Conservation (phyloP, 139 green algal species). For the Deuterostichococcus epilithicus region DNA sequence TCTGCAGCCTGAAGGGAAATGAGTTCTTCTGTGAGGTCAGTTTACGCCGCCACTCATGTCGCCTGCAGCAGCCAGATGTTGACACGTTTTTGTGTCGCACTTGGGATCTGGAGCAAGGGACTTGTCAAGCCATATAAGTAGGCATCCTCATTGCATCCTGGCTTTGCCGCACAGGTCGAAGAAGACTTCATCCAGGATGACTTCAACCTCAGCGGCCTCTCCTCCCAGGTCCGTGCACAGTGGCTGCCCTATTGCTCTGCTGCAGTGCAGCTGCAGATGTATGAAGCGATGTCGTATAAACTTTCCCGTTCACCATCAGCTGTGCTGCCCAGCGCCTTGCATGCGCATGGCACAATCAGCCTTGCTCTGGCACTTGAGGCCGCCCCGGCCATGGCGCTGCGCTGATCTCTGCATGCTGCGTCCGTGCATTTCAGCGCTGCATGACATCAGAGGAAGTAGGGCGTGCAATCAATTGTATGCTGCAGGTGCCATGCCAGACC, state of each 20-base stretch:
- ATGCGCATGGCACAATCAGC: background rate
- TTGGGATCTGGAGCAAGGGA: background rate
- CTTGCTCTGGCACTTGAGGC: too few species aligned
- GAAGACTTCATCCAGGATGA: conserved; percentile 98
- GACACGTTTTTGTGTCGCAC: background rate
- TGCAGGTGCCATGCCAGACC: too few species aligned
- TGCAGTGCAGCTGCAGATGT: background rate
- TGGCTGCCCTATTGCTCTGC: background rate
- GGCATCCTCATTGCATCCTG: background rate
- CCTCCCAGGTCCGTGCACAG: conserved; percentile 53
- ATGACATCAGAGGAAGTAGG: too few species aligned
- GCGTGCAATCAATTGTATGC: too few species aligned
- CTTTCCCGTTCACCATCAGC: too few species aligned
- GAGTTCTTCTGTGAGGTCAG: conserved; percentile 79
- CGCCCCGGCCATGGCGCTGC: too few species aligned
- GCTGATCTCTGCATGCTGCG: too few species aligned
- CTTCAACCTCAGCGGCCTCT: conserved; percentile 95
- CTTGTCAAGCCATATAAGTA: background rate
- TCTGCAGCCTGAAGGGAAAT: conserved; percentile 84
- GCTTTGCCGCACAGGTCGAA: conserved; percentile 63
- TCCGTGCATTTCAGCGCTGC: too few species aligned
- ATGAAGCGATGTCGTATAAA: background rate
- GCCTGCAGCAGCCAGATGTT: background rate
- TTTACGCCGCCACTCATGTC: background rate
- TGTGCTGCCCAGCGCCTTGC: too few species aligned